phyloP scores from a whole-genome alignment of 2,329 filamentous ascomycete genomes.

The Arthrobotrys pseudoclavata region DNA sequence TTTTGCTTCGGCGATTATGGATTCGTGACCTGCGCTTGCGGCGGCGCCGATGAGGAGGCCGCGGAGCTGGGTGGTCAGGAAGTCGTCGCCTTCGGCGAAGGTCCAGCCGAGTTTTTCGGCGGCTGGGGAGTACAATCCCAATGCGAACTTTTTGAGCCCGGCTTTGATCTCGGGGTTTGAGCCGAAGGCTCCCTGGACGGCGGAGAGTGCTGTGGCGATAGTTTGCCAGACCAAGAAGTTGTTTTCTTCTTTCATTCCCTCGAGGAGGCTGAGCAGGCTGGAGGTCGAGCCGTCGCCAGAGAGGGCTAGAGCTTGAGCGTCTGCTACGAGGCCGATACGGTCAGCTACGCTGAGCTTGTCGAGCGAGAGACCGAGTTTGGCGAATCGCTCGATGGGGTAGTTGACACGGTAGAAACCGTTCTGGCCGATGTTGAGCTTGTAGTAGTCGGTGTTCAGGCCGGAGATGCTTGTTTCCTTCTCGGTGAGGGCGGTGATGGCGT shows the following conservation, averaged over 20 bases:
- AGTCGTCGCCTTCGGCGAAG: slow-evolving; percentile 81
- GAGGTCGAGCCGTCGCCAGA: slow-evolving; percentile 87
- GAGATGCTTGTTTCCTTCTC: slow-evolving; percentile 82
- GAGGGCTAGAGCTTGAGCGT: slow-evolving; percentile 88
- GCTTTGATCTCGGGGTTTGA: slow-evolving; percentile 76
- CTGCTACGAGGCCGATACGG: slow-evolving; percentile 91
- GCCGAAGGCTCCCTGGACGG: slow-evolving; percentile 86
- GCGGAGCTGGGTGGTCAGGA: slow-evolving; percentile 83
- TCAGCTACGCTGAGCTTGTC: slow-evolving; percentile 84
- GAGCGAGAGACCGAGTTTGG: slow-evolving; percentile 82
- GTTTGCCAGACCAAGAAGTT: slow-evolving; percentile 93
- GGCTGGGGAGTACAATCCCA: slow-evolving; percentile 81
- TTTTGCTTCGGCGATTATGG: slow-evolving; percentile 79
- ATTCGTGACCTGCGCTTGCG: slow-evolving; percentile 81
- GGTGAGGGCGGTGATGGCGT: slow-evolving; percentile 78
- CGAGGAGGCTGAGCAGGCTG: slow-evolving; percentile 83
- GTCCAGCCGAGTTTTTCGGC: slow-evolving; percentile 89
- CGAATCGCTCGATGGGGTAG: slow-evolving; percentile 86
- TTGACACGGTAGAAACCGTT: slow-evolving; percentile 94
- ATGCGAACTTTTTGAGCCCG: slow-evolving; percentile 81
- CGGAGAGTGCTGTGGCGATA: slow-evolving; percentile 80
- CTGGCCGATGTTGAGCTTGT: slow-evolving; percentile 92
- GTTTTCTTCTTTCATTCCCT: slow-evolving; percentile 84
- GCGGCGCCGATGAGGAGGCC: slow-evolving; percentile 83
- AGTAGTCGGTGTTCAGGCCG: slow-evolving; percentile 83